phyloP scores from a whole-genome alignment of 257 asterid species.

The Solanum bukasovii region DNA sequence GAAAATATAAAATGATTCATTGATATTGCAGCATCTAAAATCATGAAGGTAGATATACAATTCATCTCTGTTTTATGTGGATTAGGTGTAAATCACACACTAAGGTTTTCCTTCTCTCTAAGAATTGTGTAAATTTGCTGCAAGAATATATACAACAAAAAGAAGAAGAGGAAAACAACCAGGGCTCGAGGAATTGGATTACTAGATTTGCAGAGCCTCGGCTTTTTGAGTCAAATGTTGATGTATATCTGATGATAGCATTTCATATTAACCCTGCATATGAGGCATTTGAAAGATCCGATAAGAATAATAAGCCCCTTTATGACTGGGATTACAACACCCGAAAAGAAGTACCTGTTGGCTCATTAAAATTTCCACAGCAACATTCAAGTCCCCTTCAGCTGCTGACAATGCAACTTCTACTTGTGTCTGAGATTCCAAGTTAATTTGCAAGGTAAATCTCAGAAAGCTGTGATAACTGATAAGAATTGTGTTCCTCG shows the following conservation, averaged over 20 bases:
- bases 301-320: background rate
- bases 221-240: background rate
- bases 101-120: background rate
- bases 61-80: background rate
- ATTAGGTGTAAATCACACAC: background rate
- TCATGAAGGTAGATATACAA: background rate
- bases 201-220: background rate
- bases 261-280: background rate
- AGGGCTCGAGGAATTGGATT: background rate
- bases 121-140: background rate
- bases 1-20: background rate
- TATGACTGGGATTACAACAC: background rate
- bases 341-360: slow-evolving; percentile 54
- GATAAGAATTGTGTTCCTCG: background rate
- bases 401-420: slow-evolving; percentile 95
- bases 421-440: slow-evolving; percentile 67
- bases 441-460: background rate
- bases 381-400: slow-evolving; percentile 75
- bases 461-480: background rate
- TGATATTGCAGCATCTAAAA: background rate
- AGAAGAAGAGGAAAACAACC: background rate
- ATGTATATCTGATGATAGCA: background rate
- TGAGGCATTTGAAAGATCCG: background rate
- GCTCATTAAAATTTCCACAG: slow-evolving; percentile 91
- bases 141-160: background rate